These are phyloP conservation scores for Penicillium nordicum DNA, from an alignment of 2,329 filamentous ascomycete genomes.

Conservation along the genomic window DNA sequence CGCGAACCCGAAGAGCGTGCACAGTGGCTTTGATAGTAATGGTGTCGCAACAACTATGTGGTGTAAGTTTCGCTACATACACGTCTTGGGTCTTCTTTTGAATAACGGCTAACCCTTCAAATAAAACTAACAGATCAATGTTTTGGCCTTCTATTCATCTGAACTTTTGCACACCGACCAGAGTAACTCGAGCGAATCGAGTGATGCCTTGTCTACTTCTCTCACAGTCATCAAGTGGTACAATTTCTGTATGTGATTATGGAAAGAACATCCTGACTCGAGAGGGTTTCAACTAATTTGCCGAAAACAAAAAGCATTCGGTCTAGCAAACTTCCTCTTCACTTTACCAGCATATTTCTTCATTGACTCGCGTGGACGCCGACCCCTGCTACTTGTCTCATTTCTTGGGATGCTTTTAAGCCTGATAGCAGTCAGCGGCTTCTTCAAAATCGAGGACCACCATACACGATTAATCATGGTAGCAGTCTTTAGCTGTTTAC, in stretches of 20 bases:
- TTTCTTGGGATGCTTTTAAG: background rate
- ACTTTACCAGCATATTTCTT: background rate
- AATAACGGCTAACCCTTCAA: background rate
- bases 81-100: background rate
- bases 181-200: background rate
- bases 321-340: background rate
- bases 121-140: background rate
- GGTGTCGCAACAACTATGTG: background rate
- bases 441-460: background rate
- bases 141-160: background rate
- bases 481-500: background rate
- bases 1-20: background rate
- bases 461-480: background rate
- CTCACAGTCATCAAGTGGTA: background rate
- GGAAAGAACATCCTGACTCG: background rate
- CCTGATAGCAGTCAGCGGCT: background rate
- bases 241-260: background rate
- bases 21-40: background rate
- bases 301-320: background rate
- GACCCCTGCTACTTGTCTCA: background rate
- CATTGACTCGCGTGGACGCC: background rate
- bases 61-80: background rate
- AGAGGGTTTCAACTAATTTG: background rate
- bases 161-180: background rate
- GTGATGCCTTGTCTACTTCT: background rate